A percentile compares a stretch with the other conserved stretches of the same genome.
Conservation (phyloP, 495 filamentous ascomycete species). For the Terfezia boudieri region DNA sequence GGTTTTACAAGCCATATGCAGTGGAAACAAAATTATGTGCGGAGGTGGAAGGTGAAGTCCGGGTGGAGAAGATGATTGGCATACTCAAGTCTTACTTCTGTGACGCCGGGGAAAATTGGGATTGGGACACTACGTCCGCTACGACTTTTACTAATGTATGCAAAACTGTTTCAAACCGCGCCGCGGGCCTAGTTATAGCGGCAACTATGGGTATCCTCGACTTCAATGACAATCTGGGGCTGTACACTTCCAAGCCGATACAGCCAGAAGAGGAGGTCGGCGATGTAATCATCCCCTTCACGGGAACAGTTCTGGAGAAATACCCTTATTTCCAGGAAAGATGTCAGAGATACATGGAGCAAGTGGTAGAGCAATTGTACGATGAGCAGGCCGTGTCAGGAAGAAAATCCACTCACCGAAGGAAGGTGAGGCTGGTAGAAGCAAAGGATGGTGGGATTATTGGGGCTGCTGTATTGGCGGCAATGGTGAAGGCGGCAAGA, state of each 20-base stretch:
- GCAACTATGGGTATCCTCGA: slow-evolving; percentile 12
- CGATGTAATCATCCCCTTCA: slow-evolving; percentile 26
- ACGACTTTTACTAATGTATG: slow-evolving; percentile 7
- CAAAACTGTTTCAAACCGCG: slow-evolving; percentile 10
- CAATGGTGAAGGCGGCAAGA: slow-evolving; percentile 21
- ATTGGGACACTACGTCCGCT: slow-evolving; percentile 1
- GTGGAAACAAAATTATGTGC: slow-evolving; percentile 10
- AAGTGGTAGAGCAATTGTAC: slow-evolving; percentile 21
- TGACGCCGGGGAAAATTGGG: not conserved
- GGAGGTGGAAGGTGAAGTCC: slow-evolving; percentile 5
- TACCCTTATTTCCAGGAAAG: slow-evolving; percentile 32
- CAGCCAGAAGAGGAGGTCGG: not conserved
- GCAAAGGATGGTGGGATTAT: slow-evolving; percentile 32
- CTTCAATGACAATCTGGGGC: slow-evolving; percentile 7
- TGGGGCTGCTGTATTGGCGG: slow-evolving; percentile 35
- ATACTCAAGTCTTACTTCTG: slow-evolving; percentile 7
- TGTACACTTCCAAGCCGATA: not conserved
- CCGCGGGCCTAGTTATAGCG: slow-evolving; percentile 14
- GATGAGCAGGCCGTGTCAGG: not conserved
- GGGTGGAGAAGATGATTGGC: not conserved
- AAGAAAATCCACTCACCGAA: not conserved
- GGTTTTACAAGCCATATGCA: slow-evolving; percentile 3
- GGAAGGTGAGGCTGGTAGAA: slow-evolving; percentile 25
- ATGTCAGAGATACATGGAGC: slow-evolving; percentile 29
- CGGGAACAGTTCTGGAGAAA: slow-evolving; percentile 38